Conservation (phyloP, 768 basidiomycete genomes). For the Trametes punicea region DNA sequence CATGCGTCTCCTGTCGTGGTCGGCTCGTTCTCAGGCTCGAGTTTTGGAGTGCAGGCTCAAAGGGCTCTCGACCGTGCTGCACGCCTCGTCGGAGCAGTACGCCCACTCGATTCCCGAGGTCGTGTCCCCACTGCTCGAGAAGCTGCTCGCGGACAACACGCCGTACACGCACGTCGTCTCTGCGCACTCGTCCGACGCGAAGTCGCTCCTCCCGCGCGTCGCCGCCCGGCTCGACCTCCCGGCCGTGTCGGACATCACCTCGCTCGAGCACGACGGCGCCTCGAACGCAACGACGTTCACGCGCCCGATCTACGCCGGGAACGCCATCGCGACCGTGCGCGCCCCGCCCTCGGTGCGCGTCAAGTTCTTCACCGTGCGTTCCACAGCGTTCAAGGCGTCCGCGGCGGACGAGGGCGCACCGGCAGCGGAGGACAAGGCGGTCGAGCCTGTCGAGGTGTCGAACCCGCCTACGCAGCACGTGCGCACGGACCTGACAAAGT, state of each 20-base stretch:
- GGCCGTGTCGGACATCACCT: conserved; percentile 88
- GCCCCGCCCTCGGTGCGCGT: conserved; percentile 71
- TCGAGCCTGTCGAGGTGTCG: conserved; percentile 61
- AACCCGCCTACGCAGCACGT: conserved; percentile 60
- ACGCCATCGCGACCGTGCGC: conserved; percentile 91
- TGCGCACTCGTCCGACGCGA: conserved; percentile 87
- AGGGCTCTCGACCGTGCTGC: conserved; percentile 63
- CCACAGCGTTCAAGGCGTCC: conserved; percentile 82
- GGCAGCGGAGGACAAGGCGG: conserved; percentile 55
- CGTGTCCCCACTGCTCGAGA: conserved; percentile 79
- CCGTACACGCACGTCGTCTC: conserved; percentile 90
- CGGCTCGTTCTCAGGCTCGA: neutral
- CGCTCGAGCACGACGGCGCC: conserved; percentile 66
- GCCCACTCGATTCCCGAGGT: conserved; percentile 68
- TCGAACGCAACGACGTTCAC: conserved; percentile 81
- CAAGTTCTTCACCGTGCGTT: conserved; percentile 94
- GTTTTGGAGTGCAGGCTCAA: conserved; percentile 49
- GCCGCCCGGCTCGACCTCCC: conserved; percentile 88
- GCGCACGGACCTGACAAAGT: conserved; percentile 77
- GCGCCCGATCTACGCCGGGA: conserved; percentile 96
- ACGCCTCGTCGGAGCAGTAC: conserved; percentile 70
- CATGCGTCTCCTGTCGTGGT: neutral
- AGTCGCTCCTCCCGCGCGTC: conserved; percentile 89
- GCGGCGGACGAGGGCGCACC: conserved; percentile 46
- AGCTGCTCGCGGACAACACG: conserved; percentile 57